Base-by-base conservation (phyloP, 176 grass and related monocot genomes). In the Ensete glaucum region DNA sequence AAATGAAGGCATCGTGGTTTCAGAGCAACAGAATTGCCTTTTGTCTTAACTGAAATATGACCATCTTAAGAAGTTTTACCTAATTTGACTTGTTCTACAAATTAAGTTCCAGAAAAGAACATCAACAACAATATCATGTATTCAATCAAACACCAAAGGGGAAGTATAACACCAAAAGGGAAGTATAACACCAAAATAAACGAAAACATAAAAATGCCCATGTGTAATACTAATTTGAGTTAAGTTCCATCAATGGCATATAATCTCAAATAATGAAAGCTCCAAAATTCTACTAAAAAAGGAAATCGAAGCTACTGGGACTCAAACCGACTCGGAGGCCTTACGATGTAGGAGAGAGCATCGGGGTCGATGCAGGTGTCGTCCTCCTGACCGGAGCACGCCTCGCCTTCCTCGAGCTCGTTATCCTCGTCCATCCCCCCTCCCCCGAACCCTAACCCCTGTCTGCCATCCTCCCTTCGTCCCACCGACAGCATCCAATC, bases 291-390 rank as follows among this genome's bases (percentile, higher is more conserved):
- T 53, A 54, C 1, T 54, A 73, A 73, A 22, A 55, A 23, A 23
- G n/a, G 16, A 8, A 73, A 55, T 23, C 8, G 20, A 73, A 23
- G 4, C 50, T 53, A 56, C 50, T 73, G 20, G 19, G 50, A 55
- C 13, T 11, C 1, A 19, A 14, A 17, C 23, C 51, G 50, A 52
- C 16, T 54, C 3, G 25, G 11, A 69, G 76, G 76, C 43, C 89
- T 91, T 91, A 91, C 89, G 71, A 91, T 87, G 77, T 78, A 76
- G 24, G 89, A 78, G 74, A 79, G 50, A 24, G 71, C 60, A 80
- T 88, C 83, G 59, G 83, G 83, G 65, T 85, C 85, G 77, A 73
- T 16, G 59, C 74, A 67, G 57, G 64, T 58, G 26, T 53, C 72
- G 80, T 53, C 79, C 72, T 27, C 72, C 8, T 68, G 71, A 29